Evolutionary conservation across 2,329 filamentous ascomycete species (phyloP), one percentile per base, ranked within the genome.

Genomic region (Rhexocercosporidium sp.): DNA sequence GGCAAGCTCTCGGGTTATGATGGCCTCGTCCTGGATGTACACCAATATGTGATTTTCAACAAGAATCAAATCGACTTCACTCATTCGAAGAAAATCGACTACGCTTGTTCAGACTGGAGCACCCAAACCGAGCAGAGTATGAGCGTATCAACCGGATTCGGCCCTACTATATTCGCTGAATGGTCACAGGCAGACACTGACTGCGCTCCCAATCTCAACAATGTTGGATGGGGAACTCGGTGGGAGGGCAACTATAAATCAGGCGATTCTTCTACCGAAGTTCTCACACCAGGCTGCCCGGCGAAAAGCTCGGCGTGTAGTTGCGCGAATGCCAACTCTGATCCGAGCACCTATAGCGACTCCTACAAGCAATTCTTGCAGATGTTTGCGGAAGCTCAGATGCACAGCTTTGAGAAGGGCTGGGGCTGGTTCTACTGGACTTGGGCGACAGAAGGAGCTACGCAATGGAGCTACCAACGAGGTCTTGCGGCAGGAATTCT

Each of bases 371-470:
- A 89, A 72, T 98, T 95, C 80, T 83, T 99, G 70, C 86, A 88
- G 71, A 92, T 92, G 80, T 98, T 98, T 80, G 96, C 96, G 6
- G 91, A 97, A 80, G 96, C 94, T 63, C 96, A 99, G 82, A 99
- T 99, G 93, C 85, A 90, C 74, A 92, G 90, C 67, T 99, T 98
- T 76, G 95, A 98, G 79, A 89, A 90, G 70, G 93, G 92, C 6
- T 96, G 92, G 90, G 96, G 96, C 59, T 99, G 96, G 96, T 97
- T 97, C 82, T 99, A 99, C 81, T 99, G 96, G 96, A 98, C 94
- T 39, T 97, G 96, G 95, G 88, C 94, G 80, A 97, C 95, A 34
- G 95, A 98, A 82, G 85, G 81, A 71, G 90, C 92, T 59, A 84
- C 89, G 67, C 93, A 97, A 81, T 99, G 96, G 96, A 97, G 94